Conservation (phyloP, 257 asterid species). For the Fraxinus cuspidata region DNA sequence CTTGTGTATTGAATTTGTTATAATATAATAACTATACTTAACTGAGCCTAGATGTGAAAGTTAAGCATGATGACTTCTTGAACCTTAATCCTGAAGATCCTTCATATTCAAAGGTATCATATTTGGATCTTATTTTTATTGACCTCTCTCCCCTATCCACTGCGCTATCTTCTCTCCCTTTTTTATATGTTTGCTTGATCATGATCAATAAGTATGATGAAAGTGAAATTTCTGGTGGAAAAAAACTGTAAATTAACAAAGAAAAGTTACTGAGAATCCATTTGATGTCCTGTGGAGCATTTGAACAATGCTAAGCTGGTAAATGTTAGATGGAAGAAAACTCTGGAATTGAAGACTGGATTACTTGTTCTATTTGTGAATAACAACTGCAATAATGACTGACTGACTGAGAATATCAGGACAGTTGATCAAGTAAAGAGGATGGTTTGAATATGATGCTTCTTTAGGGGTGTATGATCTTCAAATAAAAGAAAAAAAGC, state of each 20-base stretch:
- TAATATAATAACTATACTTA: slow-evolving; percentile 40
- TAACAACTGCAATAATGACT: neutral
- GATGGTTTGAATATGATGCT: neutral
- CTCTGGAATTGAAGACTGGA: neutral
- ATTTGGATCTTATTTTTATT: neutral
- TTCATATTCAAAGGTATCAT: slow-evolving; percentile 63
- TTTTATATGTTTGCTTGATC: neutral
- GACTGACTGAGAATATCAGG: neutral
- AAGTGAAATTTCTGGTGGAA: neutral
- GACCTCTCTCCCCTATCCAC: neutral
- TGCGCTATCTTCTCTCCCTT: neutral
- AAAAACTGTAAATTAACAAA: neutral
- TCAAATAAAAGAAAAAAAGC: neutral
- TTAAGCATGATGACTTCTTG: slow-evolving; percentile 77
- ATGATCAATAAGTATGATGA: neutral
- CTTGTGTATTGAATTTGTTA: neutral
- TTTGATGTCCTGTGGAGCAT: neutral
- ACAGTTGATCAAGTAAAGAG: neutral
- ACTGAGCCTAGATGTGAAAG: slow-evolving; percentile 67
- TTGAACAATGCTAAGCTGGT: neutral
- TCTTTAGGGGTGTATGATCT: no score
- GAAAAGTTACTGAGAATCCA: neutral
- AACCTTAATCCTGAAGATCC: slow-evolving; percentile 65
- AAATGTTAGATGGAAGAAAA: neutral
- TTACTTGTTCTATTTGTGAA: neutral